A percentile compares a stretch with the other conserved stretches of the same genome.
These are phyloP conservation scores for Solanum clarkiae DNA, from an alignment of 257 asterid species.

Conservation along the genomic window DNA sequence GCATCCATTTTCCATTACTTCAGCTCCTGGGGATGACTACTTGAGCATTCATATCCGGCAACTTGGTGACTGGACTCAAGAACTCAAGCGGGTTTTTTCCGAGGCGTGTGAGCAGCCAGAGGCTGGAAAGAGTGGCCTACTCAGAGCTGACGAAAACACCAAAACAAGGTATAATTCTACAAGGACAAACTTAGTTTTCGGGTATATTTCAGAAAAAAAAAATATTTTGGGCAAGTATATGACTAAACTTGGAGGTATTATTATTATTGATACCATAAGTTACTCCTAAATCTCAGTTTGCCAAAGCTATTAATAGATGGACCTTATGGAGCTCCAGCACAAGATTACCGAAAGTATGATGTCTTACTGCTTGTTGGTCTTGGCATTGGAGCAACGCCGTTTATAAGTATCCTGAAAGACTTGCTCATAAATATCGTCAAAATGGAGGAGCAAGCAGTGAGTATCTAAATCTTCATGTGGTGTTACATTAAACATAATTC, in stretches of 20 bases:
- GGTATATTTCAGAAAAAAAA: background rate
- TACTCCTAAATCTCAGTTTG: conserved; percentile 45
- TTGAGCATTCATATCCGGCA: conserved; percentile 92
- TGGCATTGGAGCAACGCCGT: conserved; percentile 96
- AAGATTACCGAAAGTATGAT: conserved; percentile 72
- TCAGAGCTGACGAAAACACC: conserved; percentile 87
- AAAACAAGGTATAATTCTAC: conserved; percentile 38
- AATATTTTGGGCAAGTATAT: background rate
- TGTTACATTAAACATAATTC: background rate
- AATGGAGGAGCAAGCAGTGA: conserved; percentile 83
- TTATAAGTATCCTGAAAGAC: conserved; percentile 86
- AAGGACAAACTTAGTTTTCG: background rate
- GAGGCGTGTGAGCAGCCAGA: conserved; percentile 77
- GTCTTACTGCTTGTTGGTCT: conserved; percentile 89
- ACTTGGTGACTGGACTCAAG: conserved; percentile 94
- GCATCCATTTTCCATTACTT: conserved; percentile 97
- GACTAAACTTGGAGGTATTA: background rate
- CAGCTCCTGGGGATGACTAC: conserved; percentile 90
- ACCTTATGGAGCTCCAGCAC: conserved; percentile 99
- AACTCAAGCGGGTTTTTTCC: conserved; percentile 74
- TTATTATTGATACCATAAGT: background rate
- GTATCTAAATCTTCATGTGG: conserved; percentile 3
- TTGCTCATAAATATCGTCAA: conserved; percentile 63
- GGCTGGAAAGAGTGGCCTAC: conserved; percentile 77
- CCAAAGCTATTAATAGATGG: conserved; percentile 93